Evolutionary conservation across 192 early-diverging fungal species (phyloP), one percentile per base, ranked within the genome.

Genomic region (Glomus cerebriforme): DNA sequence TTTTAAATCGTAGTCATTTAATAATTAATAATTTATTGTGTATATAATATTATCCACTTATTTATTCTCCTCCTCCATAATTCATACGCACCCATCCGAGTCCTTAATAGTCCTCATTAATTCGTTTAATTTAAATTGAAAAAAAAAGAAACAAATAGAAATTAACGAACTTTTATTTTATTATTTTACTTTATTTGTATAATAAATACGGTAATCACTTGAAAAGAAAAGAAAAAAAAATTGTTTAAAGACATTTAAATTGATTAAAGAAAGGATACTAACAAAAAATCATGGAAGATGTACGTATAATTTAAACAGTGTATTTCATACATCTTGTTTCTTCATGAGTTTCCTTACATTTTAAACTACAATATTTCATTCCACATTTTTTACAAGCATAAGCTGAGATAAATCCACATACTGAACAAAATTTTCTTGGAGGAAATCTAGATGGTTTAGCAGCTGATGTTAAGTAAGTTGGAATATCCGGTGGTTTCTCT

Each of bases 271-370:
- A 27, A 6, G 7, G 27, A 13, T 27, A 64, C 3, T 64, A 10
- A 8, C 12, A 64, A 64, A 63, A n/a, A 7, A 7, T 27, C 6
- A n/a, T n/a, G n/a, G n/a, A 39, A 39, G 37, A 9, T 39, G 37
- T 39, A 24, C 7, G 29, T 15, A 32, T 49, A 31, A 7, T 34
- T 73, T 34, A 73, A 4, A 59, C 71, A 15, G 71, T 73, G n/a
- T 73, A 73, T 58, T 73, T 73, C 71, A 73, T 73, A 58, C 71
- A 73, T 35, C 71, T 73, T n/a, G 64, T 77, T 27, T 77, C 75
- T 45, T 64, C 31, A 31, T 77, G 75, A 24, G 63, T 77, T 65
- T 64, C 75, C 45, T 35, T 35, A 8, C 75, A 77, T 49, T 64
- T 67, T 22, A 66, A 24, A 27, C 75, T 77, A 32, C 75, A 77